Conservation (phyloP, 75 land plant species). For the Pinus tabuliformis region DNA sequence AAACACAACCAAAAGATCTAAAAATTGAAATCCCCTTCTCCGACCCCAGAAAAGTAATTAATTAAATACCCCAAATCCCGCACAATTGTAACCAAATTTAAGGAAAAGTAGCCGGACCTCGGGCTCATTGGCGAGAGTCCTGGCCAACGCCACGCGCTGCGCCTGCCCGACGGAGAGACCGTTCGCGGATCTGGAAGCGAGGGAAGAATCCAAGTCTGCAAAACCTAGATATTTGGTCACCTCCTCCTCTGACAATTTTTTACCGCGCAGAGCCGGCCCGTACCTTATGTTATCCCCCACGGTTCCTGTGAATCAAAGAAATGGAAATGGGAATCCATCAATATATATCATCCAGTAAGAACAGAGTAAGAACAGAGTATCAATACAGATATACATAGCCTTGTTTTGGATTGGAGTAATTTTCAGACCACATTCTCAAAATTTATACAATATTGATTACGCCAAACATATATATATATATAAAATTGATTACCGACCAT, state of each 20-base stretch:
- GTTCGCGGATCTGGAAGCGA: conserved; percentile 31
- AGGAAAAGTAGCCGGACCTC: conserved; percentile 39
- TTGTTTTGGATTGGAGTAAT: too few species aligned
- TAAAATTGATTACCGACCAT: conserved; percentile 39
- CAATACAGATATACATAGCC: too few species aligned
- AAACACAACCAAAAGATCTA: too few species aligned
- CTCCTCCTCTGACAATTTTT: conserved; percentile 51
- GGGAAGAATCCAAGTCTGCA: conserved; percentile 76
- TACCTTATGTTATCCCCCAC: conserved; percentile 86
- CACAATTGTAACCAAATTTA: too few species aligned
- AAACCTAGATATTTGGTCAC: conserved; percentile 47
- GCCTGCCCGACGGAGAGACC: conserved; percentile 93
- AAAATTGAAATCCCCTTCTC: too few species aligned
- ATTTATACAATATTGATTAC: too few species aligned
- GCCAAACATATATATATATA: too few species aligned
- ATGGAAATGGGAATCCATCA: not conserved
- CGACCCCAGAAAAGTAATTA: too few species aligned
- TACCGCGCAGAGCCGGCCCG: conserved; percentile 70
- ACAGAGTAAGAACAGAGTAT: too few species aligned
- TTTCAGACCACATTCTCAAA: too few species aligned
- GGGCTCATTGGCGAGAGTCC: conserved; percentile 87
- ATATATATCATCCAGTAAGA: too few species aligned
- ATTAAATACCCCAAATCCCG: too few species aligned
- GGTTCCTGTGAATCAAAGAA: conserved; percentile 42
- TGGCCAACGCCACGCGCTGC: conserved; percentile 91